Evolutionary conservation across 2,329 filamentous ascomycete species (phyloP), one percentile per base, ranked within the genome.

Genomic region (Botrytis fragariae): DNA sequence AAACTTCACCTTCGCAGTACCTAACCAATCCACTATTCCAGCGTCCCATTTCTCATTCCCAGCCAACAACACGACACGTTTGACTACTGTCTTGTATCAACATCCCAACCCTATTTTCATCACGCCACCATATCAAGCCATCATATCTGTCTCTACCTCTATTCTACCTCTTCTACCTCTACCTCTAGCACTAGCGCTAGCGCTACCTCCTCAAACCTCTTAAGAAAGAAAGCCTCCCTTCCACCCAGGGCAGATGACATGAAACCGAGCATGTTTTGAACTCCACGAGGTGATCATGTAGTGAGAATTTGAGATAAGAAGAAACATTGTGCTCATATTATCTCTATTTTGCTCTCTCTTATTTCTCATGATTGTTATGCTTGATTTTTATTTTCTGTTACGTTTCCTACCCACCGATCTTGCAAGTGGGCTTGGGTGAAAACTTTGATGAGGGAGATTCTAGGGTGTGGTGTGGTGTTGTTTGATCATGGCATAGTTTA

Each of bases 241-340:
- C 48, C 9, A 54, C 25, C 9, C 12, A 3, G 20, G 22, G 22
- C 20, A 7, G 25, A 54, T 0, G 25, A 54, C 2, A n/a, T 14
- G 25, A 54, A 54, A n/a, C 48, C 6, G 25, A n/a, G 16, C 6
- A 3, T 1, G 25, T n/a, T 54, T 51, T 14, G 10, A 51, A n/a
- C 44, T 45, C 7, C 20, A 48, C 2, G 20, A 22, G 44, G 3
- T 48, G 44, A 22, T 22, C 22, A 0, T 22, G 8, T 48, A 10
- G 8, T 4, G 2, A 8, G 3, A 25, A 48, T 10, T 3, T 10
- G 4, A 0, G 48, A 54, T n/a, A 0, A 4, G 12, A n/a, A n/a
- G 29, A 57, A 18, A 32, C 18, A 57, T 57, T 8, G 25, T 57
- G 54, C 54, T 57, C 54, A 57, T 57, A 57, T 57, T 32, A 14